Evolutionary conservation across 805 yeast species (phyloP).

Genomic region (Saturnispora halmiae): DNA sequence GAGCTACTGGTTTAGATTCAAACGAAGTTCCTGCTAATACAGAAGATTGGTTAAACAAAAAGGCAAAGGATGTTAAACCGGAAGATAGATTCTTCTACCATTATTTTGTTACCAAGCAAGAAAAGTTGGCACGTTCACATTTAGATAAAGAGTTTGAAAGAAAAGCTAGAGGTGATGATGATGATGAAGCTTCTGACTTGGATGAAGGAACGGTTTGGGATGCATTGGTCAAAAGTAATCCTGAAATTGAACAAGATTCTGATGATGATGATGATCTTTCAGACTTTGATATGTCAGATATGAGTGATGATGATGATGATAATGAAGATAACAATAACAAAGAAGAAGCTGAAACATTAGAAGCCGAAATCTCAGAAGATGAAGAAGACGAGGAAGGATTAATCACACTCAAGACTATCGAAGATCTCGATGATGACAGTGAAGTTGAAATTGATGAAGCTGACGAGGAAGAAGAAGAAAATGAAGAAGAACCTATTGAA

Average conservation of each 20-base stretch:
- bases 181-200: slow-evolving; percentile 35
- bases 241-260: slow-evolving; percentile 46
- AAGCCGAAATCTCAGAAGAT: slow-evolving; percentile 29
- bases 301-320: slow-evolving; percentile 28
- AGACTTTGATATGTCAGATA: slow-evolving; percentile 33
- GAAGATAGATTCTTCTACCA: slow-evolving; percentile 85
- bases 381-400: slow-evolving; percentile 21
- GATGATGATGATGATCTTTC: slow-evolving; percentile 31
- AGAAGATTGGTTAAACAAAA: slow-evolving; percentile 70
- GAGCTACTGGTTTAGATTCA: slow-evolving; percentile 37
- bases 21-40: slow-evolving; percentile 63
- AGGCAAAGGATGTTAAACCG: slow-evolving; percentile 59
- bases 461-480: slow-evolving; percentile 18
- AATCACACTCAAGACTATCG: slow-evolving; percentile 18
- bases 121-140: slow-evolving; percentile 28
- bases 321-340: slow-evolving; percentile 21
- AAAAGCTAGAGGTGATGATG: slow-evolving; percentile 36
- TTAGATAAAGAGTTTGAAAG: slow-evolving; percentile 37
- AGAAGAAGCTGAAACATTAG: too few species aligned
- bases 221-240: slow-evolving; percentile 49
- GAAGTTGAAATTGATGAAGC: slow-evolving; percentile 21
- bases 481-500: slow-evolving; percentile 15
- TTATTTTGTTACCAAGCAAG: slow-evolving; percentile 62
- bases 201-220: slow-evolving; percentile 52
- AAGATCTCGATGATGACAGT: slow-evolving; percentile 24